These are phyloP conservation scores for Kokia cookei DNA, from an alignment of 441 rosid genomes.

Conservation along the genomic window DNA sequence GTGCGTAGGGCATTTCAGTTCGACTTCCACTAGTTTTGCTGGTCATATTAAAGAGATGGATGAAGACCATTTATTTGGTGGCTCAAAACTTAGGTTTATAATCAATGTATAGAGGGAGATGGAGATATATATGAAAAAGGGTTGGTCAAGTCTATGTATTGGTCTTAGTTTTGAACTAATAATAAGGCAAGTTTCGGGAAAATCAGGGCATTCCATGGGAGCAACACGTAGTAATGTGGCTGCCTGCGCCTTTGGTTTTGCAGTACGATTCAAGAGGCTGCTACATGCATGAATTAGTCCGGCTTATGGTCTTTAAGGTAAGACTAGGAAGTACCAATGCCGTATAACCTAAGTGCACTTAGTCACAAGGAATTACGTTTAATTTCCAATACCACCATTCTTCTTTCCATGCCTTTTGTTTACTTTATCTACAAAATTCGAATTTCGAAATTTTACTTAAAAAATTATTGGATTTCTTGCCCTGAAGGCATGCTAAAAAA, in stretches of 20 bases:
- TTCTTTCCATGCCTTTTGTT: too few relatives aligned
- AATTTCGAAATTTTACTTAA: too few relatives aligned
- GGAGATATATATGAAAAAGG: not conserved
- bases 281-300: not conserved
- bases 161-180: not conserved
- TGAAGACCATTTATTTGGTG: constrained; percentile 24
- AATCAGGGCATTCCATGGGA: not conserved
- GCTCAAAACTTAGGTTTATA: constrained; percentile 19
- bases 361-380: too few relatives aligned
- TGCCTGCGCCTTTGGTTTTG: not conserved
- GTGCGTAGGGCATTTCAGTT: not conserved
- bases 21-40: not conserved
- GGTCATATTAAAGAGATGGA: not conserved
- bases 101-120: not conserved
- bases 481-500: too few relatives aligned
- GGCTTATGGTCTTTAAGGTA: not conserved
- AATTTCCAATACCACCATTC: too few relatives aligned
- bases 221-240: not conserved
- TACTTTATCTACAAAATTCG: too few relatives aligned
- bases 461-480: too few relatives aligned
- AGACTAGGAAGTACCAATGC: constrained; percentile 16
- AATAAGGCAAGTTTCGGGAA: not conserved
- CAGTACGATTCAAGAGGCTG: not conserved
- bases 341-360: constrained; percentile 22
- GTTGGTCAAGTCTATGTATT: constrained; percentile 16